Percentiles rank a stretch among this genome's conserved stretches.
These are phyloP conservation scores for Talaromyces sp. DNA, from an alignment of 2,329 filamentous ascomycete genomes.

Conservation along the genomic window DNA sequence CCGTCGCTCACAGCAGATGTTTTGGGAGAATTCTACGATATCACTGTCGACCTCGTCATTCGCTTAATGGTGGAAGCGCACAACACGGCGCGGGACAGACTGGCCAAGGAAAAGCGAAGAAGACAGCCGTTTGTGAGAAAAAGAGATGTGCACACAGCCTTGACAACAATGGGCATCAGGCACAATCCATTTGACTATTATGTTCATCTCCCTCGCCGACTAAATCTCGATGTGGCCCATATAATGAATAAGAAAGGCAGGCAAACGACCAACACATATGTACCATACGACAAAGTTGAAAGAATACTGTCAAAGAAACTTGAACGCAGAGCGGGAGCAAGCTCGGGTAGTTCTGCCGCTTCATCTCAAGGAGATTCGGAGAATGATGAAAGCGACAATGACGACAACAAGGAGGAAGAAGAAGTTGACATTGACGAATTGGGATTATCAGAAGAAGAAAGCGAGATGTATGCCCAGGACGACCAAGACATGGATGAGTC, in stretches of 20 bases:
- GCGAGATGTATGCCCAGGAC: background rate
- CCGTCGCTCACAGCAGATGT: conserved; percentile 71
- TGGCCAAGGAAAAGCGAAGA: background rate
- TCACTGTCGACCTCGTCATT: conserved; percentile 63
- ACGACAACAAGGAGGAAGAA: background rate
- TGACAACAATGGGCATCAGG: conserved; percentile 51
- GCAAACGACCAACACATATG: conserved; percentile 14
- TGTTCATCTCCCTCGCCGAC: conserved; percentile 48
- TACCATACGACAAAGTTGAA: conserved; percentile 43
- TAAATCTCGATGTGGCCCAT: conserved; percentile 48
- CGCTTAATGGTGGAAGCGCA: conserved; percentile 65
- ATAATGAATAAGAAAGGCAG: conserved; percentile 29
- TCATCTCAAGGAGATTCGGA: conserved; percentile 10
- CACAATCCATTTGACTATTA: conserved; percentile 47
- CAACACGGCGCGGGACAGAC: conserved; percentile 50
- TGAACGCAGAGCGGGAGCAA: background rate
- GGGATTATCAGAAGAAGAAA: background rate
- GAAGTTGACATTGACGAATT: background rate
- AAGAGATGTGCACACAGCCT: conserved; percentile 6
- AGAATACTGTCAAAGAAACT: conserved; percentile 27
- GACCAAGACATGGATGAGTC: conserved; percentile 8
- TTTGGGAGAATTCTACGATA: conserved; percentile 67
- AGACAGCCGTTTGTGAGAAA: conserved; percentile 31
- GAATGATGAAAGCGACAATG: conserved; percentile 13
- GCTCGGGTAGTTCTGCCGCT: background rate